Conservation (phyloP, 2,329 filamentous ascomycete genomes). For the Fonsecaea erecta region DNA sequence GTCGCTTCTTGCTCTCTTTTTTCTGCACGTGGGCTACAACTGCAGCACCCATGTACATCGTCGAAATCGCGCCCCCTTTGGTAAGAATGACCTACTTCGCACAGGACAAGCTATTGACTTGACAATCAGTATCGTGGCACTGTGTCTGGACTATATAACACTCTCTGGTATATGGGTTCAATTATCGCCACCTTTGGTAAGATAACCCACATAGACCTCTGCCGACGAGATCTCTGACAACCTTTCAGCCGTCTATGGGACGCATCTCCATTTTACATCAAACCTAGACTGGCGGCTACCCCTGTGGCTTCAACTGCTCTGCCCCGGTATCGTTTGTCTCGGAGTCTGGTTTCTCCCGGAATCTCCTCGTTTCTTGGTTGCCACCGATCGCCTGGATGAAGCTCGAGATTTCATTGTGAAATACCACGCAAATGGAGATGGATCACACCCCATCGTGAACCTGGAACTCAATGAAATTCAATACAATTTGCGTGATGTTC, state of each 20-base stretch:
- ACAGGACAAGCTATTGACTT: background rate
- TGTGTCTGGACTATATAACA: conserved; percentile 59
- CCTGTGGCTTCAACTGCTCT: conserved; percentile 68
- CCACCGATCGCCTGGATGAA: conserved; percentile 61
- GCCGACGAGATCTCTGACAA: conserved; percentile 54
- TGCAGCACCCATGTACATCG: conserved; percentile 47
- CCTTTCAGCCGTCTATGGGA: conserved; percentile 21
- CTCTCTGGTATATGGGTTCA: conserved; percentile 58
- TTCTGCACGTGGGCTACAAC: conserved; percentile 48
- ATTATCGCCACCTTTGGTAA: conserved; percentile 47
- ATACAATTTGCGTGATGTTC: conserved; percentile 42
- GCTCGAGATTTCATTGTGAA: conserved; percentile 54
- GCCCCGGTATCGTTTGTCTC: conserved; percentile 59
- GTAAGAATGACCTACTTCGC: background rate
- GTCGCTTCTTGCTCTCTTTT: conserved; percentile 53
- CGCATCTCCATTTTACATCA: conserved; percentile 43
- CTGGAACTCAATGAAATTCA: conserved; percentile 52
- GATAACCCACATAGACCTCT: background rate
- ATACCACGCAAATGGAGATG: conserved; percentile 52
- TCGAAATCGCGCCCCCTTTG: conserved; percentile 55
- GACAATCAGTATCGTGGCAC: conserved; percentile 47
- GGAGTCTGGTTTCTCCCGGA: conserved; percentile 65
- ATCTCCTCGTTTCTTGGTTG: conserved; percentile 65
- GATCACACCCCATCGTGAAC: conserved; percentile 47
- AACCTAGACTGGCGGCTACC: conserved; percentile 65